Conservation (phyloP, 148 eudicot genomes). For the Nyssa sinensis region DNA sequence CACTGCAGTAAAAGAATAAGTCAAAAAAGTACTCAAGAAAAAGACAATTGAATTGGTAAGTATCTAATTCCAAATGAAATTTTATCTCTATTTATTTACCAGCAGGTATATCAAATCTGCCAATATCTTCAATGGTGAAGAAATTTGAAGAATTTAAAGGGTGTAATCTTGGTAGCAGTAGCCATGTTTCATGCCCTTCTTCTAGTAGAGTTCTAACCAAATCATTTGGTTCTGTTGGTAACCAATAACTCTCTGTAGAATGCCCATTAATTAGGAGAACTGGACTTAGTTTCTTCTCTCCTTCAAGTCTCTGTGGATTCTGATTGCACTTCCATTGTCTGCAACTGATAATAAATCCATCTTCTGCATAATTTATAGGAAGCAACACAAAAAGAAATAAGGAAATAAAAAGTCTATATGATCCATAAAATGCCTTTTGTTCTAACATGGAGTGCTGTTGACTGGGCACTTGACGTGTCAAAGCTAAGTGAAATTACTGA, state of each 20-base stretch:
- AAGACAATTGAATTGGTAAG: background rate
- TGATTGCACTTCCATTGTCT: constrained; percentile 28
- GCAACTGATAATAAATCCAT: constrained; percentile 32
- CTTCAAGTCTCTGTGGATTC: background rate
- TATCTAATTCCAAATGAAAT: background rate
- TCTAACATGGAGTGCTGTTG: too few relatives aligned
- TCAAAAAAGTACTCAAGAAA: too few relatives aligned
- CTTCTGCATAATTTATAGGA: constrained; percentile 25
- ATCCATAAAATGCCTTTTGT: constrained; percentile 8
- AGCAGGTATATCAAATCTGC: constrained; percentile 35
- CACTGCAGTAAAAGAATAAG: constrained; percentile 10
- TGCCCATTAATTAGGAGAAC: constrained; percentile 37
- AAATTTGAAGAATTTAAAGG: constrained; percentile 24
- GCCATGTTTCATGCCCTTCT: constrained; percentile 33
- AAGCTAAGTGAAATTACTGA: too few relatives aligned
- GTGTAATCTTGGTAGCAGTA: constrained; percentile 32
- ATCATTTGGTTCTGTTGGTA: constrained; percentile 40
- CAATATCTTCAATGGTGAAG: constrained; percentile 37
- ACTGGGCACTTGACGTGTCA: too few relatives aligned
- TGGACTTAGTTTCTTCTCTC: constrained; percentile 12
- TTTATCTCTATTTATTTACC: constrained; percentile 15
- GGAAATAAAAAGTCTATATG: background rate
- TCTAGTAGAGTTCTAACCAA: constrained; percentile 36
- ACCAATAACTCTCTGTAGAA: constrained; percentile 31
- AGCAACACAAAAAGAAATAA: background rate